These are phyloP conservation scores for Colletotrichum incanum DNA, from an alignment of 2,329 filamentous ascomycete genomes.

Conservation along the genomic window DNA sequence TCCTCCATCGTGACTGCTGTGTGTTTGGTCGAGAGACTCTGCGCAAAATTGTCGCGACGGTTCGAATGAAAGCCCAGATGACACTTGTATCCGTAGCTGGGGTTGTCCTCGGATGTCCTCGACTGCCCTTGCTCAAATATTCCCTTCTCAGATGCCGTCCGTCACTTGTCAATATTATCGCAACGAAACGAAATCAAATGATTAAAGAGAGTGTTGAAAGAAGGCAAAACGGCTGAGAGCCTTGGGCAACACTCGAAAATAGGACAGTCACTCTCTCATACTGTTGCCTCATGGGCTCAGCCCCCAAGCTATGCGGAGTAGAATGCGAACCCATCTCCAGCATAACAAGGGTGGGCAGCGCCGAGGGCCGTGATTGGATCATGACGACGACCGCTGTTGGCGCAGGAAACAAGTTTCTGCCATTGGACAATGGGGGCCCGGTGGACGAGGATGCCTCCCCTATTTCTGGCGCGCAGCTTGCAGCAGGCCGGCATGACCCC, in stretches of 20 bases:
- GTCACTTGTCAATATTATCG: conserved; percentile 15
- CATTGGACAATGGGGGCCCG: conserved; percentile 34
- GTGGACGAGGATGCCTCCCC: conserved; percentile 37
- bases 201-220: conserved; percentile 19
- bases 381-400: conserved; percentile 40
- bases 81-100: conserved; percentile 14
- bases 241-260: conserved; percentile 12
- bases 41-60: conserved; percentile 1
- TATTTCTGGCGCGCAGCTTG: conserved; percentile 35
- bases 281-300: conserved; percentile 36
- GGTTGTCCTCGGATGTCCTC: conserved; percentile 19
- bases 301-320: conserved; percentile 36
- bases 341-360: conserved; percentile 30
- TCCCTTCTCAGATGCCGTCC: conserved; percentile 12
- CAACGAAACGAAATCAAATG: conserved; percentile 25
- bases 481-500: conserved; percentile 36
- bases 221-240: background rate
- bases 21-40: background rate
- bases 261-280: conserved; percentile 16
- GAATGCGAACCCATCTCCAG: conserved; percentile 39
- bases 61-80: conserved; percentile 17
- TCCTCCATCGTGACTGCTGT: conserved; percentile 21
- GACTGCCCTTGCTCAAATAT: background rate
- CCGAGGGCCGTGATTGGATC: conserved; percentile 39
- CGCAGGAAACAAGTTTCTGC: conserved; percentile 30